Conservation (phyloP, 495 filamentous ascomycete species). For the Lophiotrema nucula region DNA sequence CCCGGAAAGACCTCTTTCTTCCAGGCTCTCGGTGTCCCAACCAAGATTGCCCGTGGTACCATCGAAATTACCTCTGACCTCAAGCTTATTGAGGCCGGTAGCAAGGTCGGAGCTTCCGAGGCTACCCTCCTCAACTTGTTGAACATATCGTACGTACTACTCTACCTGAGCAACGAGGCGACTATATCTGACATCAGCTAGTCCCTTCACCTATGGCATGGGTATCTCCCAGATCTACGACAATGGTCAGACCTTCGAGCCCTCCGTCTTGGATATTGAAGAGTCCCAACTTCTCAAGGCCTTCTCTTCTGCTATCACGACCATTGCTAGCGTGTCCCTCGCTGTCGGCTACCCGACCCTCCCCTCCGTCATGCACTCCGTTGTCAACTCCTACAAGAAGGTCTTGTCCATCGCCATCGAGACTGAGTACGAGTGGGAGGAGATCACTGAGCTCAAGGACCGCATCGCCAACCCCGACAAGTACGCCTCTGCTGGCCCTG, state of each 20-base stretch:
- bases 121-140: constrained; percentile 98
- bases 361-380: constrained; percentile 91
- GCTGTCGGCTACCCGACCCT: constrained; percentile 92
- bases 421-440: constrained; percentile 92
- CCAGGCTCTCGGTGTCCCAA: constrained; percentile 99
- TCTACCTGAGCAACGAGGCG: no score
- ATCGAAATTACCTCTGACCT: constrained; percentile 99
- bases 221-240: constrained; percentile 94
- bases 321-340: constrained; percentile 87
- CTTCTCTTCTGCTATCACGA: constrained; percentile 76
- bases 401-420: constrained; percentile 83
- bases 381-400: constrained; percentile 98
- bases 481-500: constrained; percentile 78
- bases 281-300: constrained; percentile 86
- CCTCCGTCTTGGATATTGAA: constrained; percentile 84
- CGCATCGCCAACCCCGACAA: constrained; percentile 97
- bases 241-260: constrained; percentile 83
- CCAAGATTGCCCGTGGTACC: constrained; percentile 99
- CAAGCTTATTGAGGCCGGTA: constrained; percentile 90
- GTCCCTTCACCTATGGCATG: constrained; percentile 99
- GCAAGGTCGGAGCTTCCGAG: constrained; percentile 97
- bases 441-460: constrained; percentile 96
- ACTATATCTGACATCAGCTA: no score
- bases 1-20: constrained; percentile 99
- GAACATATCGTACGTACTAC: constrained; percentile 72